These are phyloP conservation scores for Talaromyces funiculosus DNA, from an alignment of 2,329 filamentous ascomycete species.

Conservation along the genomic window DNA sequence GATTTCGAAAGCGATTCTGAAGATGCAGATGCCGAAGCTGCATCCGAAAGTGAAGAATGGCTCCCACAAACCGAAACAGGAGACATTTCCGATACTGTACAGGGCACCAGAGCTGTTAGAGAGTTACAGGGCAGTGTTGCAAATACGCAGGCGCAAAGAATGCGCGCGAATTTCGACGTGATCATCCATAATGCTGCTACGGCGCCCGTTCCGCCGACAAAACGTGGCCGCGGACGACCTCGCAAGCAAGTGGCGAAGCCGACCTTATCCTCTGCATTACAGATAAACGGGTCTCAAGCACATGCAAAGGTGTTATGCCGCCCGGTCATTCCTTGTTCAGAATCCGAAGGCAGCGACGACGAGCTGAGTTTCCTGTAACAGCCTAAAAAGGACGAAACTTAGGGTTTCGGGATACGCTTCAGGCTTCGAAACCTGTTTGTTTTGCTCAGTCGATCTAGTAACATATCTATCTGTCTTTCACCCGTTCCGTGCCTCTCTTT, in stretches of 20 bases:
- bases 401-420: not conserved
- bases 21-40: not conserved
- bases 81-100: constrained; percentile 11
- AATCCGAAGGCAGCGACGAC: constrained; percentile 33
- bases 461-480: not conserved
- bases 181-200: constrained; percentile 6
- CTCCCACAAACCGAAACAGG: not conserved
- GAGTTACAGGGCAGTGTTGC: constrained; percentile 5
- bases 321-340: constrained; percentile 23
- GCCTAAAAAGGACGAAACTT: not conserved
- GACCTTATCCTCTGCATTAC: not conserved
- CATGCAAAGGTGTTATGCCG: constrained; percentile 11
- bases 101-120: not conserved
- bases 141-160: not conserved
- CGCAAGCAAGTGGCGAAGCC: constrained; percentile 5
- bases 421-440: not conserved
- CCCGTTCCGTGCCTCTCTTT: too few relatives aligned
- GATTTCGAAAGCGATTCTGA: not conserved
- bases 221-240: constrained; percentile 9
- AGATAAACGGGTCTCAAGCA: not conserved
- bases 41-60: not conserved
- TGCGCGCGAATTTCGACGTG: constrained; percentile 7
- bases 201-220: not conserved
- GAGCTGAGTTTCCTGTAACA: constrained; percentile 31
- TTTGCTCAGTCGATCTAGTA: not conserved